Evolutionary conservation across 2,329 filamentous ascomycete genomes (phyloP).

Genomic region (Bipolaris cookei): DNA sequence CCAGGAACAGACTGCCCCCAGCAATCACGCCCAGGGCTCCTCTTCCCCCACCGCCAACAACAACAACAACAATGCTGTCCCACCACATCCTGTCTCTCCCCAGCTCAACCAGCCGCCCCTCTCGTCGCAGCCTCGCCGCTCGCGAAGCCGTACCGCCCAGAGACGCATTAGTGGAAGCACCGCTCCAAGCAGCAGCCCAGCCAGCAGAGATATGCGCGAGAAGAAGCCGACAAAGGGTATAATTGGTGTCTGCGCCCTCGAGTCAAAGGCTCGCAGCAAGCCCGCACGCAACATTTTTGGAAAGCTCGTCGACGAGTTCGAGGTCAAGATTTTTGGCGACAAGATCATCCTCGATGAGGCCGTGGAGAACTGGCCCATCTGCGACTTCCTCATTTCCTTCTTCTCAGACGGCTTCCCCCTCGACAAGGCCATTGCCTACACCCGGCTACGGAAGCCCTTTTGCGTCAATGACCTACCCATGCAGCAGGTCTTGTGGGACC

Average conservation of each 20-base stretch:
- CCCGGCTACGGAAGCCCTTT: constrained; percentile 89
- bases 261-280: constrained; percentile 95
- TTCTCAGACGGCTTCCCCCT: constrained; percentile 97
- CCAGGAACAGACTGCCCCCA: constrained; percentile 33
- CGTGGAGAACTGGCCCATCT: constrained; percentile 94
- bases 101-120: constrained; percentile 24
- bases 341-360: constrained; percentile 98
- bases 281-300: constrained; percentile 96
- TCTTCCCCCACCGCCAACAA: not conserved
- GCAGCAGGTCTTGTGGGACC: constrained; percentile 97
- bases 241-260: constrained; percentile 93
- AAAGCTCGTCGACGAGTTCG: constrained; percentile 89
- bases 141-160: constrained; percentile 60
- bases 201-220: constrained; percentile 66
- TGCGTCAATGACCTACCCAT: constrained; percentile 97
- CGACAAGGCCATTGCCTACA: constrained; percentile 96
- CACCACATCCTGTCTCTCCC: constrained; percentile 27
- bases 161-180: constrained; percentile 83
- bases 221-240: constrained; percentile 60
- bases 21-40: constrained; percentile 16
- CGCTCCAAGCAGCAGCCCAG: constrained; percentile 80
- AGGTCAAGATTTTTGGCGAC: constrained; percentile 97
- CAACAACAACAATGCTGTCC: not conserved
- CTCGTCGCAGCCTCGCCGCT: constrained; percentile 36
- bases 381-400: constrained; percentile 96